These are phyloP conservation scores for Tetracentron sinense DNA, from an alignment of 164 flowering plant genomes.

Conservation along the genomic window DNA sequence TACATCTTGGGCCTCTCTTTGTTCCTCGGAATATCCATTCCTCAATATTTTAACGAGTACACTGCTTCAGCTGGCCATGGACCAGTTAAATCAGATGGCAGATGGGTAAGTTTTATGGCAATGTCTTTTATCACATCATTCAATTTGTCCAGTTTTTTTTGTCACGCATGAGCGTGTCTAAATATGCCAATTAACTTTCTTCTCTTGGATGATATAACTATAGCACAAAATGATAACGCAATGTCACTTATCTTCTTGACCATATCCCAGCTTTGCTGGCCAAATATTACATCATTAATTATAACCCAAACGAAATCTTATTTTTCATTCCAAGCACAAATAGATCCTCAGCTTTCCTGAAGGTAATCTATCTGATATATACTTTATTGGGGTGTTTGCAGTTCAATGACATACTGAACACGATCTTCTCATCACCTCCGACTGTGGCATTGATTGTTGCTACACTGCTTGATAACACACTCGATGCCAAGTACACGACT, in stretches of 20 bases:
- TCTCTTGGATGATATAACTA: too few species aligned
- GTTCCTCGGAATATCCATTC: slow-evolving; percentile 83
- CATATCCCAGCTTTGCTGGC: too few species aligned
- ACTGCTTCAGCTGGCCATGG: slow-evolving; percentile 51
- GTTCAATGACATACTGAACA: slow-evolving; percentile 85
- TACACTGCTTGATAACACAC: slow-evolving; percentile 64
- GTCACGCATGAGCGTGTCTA: too few species aligned
- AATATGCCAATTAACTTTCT: too few species aligned
- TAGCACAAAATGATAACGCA: too few species aligned
- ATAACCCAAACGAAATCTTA: too few species aligned
- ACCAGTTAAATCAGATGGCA: slow-evolving; percentile 63
- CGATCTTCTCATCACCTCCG: slow-evolving; percentile 77
- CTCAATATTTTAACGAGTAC: slow-evolving; percentile 66
- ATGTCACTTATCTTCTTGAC: too few species aligned
- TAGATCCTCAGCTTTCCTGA: too few species aligned
- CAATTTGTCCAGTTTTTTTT: too few species aligned
- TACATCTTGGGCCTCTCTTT: slow-evolving; percentile 74
- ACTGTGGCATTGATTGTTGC: slow-evolving; percentile 75
- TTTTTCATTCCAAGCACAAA: too few species aligned
- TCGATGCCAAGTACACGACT: slow-evolving; percentile 35
- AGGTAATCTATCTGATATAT: too few species aligned
- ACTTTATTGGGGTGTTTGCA: slow-evolving; percentile 30
- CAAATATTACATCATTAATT: too few species aligned
- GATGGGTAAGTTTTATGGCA: slow-evolving; percentile 73
- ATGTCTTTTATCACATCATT: not conserved